Conservation (phyloP, 306 rosid genomes). For the Cucumis melo region DNA sequence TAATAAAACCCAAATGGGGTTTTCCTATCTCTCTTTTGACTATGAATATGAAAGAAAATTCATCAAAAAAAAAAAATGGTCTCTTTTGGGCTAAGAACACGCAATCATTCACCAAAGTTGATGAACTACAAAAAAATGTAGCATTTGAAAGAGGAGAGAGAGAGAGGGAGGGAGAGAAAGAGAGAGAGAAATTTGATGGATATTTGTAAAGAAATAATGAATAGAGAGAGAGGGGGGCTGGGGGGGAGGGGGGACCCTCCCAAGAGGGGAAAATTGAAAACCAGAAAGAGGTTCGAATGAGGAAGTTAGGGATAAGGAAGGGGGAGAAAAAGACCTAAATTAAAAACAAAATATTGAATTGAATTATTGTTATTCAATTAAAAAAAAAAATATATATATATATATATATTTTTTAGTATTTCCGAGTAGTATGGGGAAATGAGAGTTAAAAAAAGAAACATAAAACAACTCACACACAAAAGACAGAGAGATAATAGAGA, state of each 20-base stretch:
- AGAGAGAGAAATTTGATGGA: background rate
- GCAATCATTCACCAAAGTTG: background rate
- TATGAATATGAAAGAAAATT: background rate
- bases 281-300: background rate
- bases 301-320: background rate
- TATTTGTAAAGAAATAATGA: background rate
- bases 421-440: background rate
- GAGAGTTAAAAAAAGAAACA: background rate
- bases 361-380: background rate
- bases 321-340: background rate
- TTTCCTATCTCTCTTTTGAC: background rate
- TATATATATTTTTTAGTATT: background rate
- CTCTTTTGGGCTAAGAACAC: background rate
- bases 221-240: background rate
- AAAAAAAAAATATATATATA: too few relatives aligned
- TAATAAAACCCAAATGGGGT: background rate
- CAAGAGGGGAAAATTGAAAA: background rate
- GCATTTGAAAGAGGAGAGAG: background rate
- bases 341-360: background rate
- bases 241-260: background rate
- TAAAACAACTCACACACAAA: background rate
- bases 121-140: background rate
- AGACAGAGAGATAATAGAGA: background rate
- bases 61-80: background rate
- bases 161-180: background rate